A percentile compares a stretch with the other conserved stretches of the same genome.
These are phyloP conservation scores for Pichia sp. DNA, from an alignment of 1,139 yeast species.

Conservation along the genomic window DNA sequence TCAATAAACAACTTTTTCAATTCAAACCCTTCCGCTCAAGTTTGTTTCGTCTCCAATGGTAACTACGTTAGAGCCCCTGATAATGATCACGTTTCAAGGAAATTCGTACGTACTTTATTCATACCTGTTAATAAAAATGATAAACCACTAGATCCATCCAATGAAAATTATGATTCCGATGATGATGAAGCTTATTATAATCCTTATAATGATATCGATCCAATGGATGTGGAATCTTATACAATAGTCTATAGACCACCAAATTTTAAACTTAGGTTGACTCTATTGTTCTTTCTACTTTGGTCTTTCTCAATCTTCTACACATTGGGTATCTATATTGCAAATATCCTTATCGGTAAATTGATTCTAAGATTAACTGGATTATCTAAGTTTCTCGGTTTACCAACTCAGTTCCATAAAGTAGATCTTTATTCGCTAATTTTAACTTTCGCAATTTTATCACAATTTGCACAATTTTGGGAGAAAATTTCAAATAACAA, in stretches of 20 bases:
- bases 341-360: constrained; percentile 10
- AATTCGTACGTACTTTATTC: constrained; percentile 57
- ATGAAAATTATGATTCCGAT: constrained; percentile 25
- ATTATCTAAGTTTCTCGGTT: not conserved
- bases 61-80: constrained; percentile 79
- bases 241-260: constrained; percentile 86
- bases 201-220: constrained; percentile 51
- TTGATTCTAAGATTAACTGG: constrained; percentile 8
- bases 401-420: constrained; percentile 4
- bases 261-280: constrained; percentile 52
- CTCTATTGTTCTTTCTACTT: constrained; percentile 46
- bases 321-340: constrained; percentile 28
- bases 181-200: constrained; percentile 33
- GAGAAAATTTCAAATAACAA: not conserved
- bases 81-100: constrained; percentile 65
- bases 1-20: constrained; percentile 41
- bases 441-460: constrained; percentile 11
- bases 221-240: constrained; percentile 47
- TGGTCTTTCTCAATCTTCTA: constrained; percentile 66
- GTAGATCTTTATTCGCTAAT: constrained; percentile 6
- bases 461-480: constrained; percentile 1
- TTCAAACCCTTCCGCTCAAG: constrained; percentile 34
- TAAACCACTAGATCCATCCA: constrained; percentile 40
- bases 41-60: constrained; percentile 72
- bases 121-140: constrained; percentile 81